Evolutionary conservation across 2,329 filamentous ascomycete species (phyloP), one percentile per base, ranked within the genome.

Genomic region (Talaromyces marneffei): DNA sequence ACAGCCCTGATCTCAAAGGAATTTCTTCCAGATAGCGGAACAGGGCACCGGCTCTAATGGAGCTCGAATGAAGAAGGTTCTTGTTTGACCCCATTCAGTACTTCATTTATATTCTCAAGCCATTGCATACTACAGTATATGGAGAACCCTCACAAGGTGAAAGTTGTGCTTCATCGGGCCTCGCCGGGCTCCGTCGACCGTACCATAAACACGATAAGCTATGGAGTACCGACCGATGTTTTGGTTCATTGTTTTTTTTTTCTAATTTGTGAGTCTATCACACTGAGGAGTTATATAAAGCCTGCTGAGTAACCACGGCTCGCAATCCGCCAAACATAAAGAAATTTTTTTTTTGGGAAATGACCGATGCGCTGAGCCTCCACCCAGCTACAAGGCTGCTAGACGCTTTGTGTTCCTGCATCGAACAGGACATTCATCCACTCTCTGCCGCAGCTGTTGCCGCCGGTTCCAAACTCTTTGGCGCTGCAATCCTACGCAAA

Each of bases 381-480:
- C 59, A 60, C 23, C 25, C 59, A 1, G 48, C 59, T 18, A 60
- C 59, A 3, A 31, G 27, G n/a, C 59, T 60, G 16, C 52, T 60
- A 35, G 59, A 60, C 44, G 59, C 52, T 14, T 39, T 60, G 6
- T 60, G 50, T 23, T 4, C 39, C 20, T 60, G 59, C 50, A 50
- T 60, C 23, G 29, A 60, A 39, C 29, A 39, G 27, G 59, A 60
- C 31, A 60, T 60, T 25, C 52, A 60, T 42, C 59, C 59, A 1
- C 59, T 60, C 40, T 60, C 59, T 8, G 50, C 59, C 5, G n/a
- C 39, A 39, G 59, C 59, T 40, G 59, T 60, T 4, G 39, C 59
- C 40, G 39, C 37, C 27, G 59, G 59, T 4, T 60, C 59, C 20
- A 60, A 60, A 48, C 52, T 60, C 20, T 60, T 60, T 12, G 59